Percentiles rank a stretch among this genome's conserved stretches.
Evolutionary conservation across 1,284 basidiomycete species (phyloP).

Genomic region (Apiotrichum montevideense): DNA sequence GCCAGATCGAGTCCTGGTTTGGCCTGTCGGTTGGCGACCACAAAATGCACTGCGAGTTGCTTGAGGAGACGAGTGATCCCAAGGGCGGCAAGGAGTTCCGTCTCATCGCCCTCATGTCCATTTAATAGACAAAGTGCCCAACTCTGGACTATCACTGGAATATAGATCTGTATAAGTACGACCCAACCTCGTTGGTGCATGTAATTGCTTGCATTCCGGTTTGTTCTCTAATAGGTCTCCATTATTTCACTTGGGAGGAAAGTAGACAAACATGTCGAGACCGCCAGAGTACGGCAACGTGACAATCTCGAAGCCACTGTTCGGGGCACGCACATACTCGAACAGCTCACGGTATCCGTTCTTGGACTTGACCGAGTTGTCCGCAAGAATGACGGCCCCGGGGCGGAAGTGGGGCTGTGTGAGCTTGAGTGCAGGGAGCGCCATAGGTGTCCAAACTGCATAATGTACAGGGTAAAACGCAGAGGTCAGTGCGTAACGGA

Average conservation of each 20-base stretch:
- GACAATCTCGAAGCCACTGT: conserved; percentile 4
- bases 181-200: too few species aligned
- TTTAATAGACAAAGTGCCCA: not conserved
- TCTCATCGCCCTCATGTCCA: conserved; percentile 13
- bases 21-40: not conserved
- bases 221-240: too few species aligned
- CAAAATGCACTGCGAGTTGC: conserved; percentile 5
- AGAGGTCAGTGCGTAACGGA: not conserved
- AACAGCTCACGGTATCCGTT: conserved; percentile 23
- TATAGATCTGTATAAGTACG: too few species aligned
- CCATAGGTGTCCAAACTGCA: conserved; percentile 29
- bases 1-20: not conserved
- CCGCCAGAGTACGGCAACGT: conserved; percentile 25
- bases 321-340: not conserved
- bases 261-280: conserved; percentile 23
- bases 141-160: not conserved
- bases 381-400: conserved; percentile 20
- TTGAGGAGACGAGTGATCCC: conserved; percentile 6
- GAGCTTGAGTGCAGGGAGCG: conserved; percentile 22
- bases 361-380: conserved; percentile 19
- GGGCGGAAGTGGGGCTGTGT: conserved; percentile 21
- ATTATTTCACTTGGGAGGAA: not conserved
- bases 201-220: not conserved
- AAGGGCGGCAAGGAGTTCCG: conserved; percentile 12
- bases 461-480: not conserved